Evolutionary conservation across 164 flowering plant genomes (phyloP), one percentile per base, ranked within the genome.

Genomic region (Nelumbo lutea): DNA sequence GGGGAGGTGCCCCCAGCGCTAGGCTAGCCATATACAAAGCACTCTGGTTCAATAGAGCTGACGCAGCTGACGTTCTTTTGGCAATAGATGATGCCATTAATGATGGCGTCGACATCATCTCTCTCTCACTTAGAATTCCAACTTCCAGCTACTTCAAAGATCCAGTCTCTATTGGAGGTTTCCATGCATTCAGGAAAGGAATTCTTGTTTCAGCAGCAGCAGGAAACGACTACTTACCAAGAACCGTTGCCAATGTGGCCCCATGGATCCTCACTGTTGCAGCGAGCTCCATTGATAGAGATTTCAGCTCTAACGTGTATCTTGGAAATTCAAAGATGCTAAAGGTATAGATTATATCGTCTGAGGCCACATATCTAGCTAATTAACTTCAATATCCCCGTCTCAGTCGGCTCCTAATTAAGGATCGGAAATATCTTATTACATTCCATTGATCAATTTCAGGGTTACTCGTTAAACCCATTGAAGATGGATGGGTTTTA

Each of bases 21-120:
- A 78, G 92, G 68, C 84, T 88, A 13, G 85, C 88, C 10, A 77
- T 85, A 51, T 86, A 83, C 77, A 83, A 83, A 71, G 83, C 78
- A 64, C 83, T 85, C 63, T 82, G 84, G 84, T 75, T 76, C 59
- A 6, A 46, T 60, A 6, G 40, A 2, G 82, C 86, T 46, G 73
- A 62, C 47, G 78, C 70, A 50, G 82, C 86, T 6, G 83, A 80
- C 55, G 39, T 87, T 53, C 84, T 87, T 48, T 14, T 77, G 2
- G 86, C 88, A 9, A 13, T 83, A 51, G 88, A 84, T 42, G 87
- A 86, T 68, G 89, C 89, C 1, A 81, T 81, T 27, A 10, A 61
- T 51, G 89, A 86, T 71, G 86, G 84, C 1, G 91, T 87, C 4
- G 87, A 87, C 52, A 75, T 85, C 15, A 56, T 86, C 9, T 80